A percentile compares a stretch with the other conserved stretches of the same genome.
These are phyloP conservation scores for Colletotrichum tamarilloi DNA, from an alignment of 2,329 filamentous ascomycete genomes.

Conservation along the genomic window DNA sequence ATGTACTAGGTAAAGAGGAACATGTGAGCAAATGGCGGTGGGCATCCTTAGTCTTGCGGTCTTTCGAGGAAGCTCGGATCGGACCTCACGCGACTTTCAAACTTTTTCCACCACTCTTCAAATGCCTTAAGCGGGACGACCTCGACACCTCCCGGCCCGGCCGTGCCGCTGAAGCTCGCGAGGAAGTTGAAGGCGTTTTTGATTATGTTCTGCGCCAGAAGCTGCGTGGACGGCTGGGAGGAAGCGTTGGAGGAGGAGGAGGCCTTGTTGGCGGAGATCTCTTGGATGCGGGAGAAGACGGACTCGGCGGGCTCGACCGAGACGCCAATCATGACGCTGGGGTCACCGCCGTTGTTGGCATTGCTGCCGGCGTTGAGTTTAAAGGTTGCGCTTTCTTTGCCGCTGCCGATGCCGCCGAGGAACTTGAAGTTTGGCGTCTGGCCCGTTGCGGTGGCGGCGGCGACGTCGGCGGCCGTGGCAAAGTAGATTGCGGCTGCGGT, in stretches of 20 bases:
- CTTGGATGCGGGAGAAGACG: slow-evolving; percentile 77
- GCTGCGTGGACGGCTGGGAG: slow-evolving; percentile 70
- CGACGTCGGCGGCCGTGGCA: slow-evolving; percentile 61
- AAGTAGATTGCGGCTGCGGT: slow-evolving; percentile 93
- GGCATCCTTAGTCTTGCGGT: slow-evolving; percentile 42
- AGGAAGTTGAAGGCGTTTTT: slow-evolving; percentile 98
- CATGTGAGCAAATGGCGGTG: not conserved
- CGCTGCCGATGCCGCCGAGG: slow-evolving; percentile 87
- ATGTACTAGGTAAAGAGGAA: not conserved
- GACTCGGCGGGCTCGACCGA: slow-evolving; percentile 80
- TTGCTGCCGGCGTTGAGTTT: slow-evolving; percentile 64
- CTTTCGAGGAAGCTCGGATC: slow-evolving; percentile 92
- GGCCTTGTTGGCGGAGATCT: slow-evolving; percentile 59
- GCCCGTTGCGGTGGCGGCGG: slow-evolving; percentile 52
- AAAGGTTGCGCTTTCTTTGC: slow-evolving; percentile 94
- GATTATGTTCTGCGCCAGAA: slow-evolving; percentile 93
- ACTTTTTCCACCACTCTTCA: slow-evolving; percentile 98
- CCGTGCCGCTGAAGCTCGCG: slow-evolving; percentile 81
- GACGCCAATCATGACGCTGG: slow-evolving; percentile 80
- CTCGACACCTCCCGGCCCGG: slow-evolving; percentile 74
- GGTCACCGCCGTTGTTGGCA: slow-evolving; percentile 37
- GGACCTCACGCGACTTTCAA: slow-evolving; percentile 84
- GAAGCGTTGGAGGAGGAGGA: slow-evolving; percentile 31
- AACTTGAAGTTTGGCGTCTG: slow-evolving; percentile 76
- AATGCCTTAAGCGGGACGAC: slow-evolving; percentile 95